Conservation (phyloP, 306 rosid species). For the Trifolium fragiferum region DNA sequence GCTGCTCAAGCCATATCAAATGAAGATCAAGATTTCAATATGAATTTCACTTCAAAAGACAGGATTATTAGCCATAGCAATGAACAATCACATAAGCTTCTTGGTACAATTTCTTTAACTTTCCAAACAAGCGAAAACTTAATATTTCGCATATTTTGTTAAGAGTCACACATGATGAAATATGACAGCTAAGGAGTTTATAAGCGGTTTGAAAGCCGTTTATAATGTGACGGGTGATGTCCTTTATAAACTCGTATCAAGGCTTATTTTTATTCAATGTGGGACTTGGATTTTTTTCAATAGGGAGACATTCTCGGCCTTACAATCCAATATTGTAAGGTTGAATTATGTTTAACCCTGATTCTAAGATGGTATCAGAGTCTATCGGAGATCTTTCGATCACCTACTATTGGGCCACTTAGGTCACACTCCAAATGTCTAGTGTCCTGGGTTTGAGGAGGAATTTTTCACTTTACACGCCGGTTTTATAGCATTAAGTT, state of each 20-base stretch:
- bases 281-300: not conserved
- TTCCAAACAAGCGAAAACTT: not conserved
- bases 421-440: not conserved
- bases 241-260: too few relatives aligned
- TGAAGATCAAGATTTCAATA: not conserved
- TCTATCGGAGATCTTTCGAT: not conserved
- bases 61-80: conserved; percentile 22
- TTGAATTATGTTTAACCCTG: not conserved
- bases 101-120: conserved; percentile 10
- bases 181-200: not conserved
- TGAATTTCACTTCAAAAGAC: conserved; percentile 29
- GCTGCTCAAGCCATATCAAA: conserved; percentile 12
- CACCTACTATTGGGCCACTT: not conserved
- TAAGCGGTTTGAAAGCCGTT: not conserved
- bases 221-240: not conserved
- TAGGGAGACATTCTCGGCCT: not conserved
- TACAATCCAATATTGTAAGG: not conserved
- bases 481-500: not conserved
- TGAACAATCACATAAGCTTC: conserved; percentile 24
- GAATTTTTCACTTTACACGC: not conserved
- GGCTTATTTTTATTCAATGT: not conserved
- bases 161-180: not conserved
- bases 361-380: not conserved
- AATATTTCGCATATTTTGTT: not conserved
- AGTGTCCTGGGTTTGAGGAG: not conserved